These are phyloP conservation scores for Trichaptum fuscoviolaceum DNA, from an alignment of 768 basidiomycete genomes.

Conservation along the genomic window DNA sequence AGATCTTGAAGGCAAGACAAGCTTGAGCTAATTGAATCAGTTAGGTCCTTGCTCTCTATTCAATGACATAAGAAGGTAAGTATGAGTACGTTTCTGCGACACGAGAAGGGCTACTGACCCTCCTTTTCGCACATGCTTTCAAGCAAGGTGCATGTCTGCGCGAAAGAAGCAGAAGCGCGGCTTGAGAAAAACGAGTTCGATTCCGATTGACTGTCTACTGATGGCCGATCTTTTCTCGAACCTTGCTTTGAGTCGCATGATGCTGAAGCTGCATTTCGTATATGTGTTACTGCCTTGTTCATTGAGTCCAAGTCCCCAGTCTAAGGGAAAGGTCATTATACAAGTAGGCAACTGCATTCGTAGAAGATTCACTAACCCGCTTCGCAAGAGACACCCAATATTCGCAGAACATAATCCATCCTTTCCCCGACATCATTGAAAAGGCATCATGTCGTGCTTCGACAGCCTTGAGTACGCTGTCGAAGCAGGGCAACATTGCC, in stretches of 20 bases:
- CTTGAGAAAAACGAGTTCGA: background rate
- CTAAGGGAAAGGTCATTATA: background rate
- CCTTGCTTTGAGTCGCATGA: background rate
- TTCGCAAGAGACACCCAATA: conserved; percentile 67
- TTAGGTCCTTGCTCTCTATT: background rate
- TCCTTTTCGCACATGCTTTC: background rate
- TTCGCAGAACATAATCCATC: conserved; percentile 63
- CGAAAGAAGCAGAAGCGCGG: background rate
- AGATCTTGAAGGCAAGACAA: background rate
- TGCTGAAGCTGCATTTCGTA: background rate
- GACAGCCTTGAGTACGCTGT: conserved; percentile 36
- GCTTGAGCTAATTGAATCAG: background rate
- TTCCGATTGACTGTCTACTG: background rate
- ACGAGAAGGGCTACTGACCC: background rate
- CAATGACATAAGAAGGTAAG: background rate
- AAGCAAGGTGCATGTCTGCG: background rate
- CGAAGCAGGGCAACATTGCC: conserved; percentile 38
- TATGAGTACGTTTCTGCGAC: background rate
- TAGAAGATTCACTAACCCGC: conserved; percentile 36
- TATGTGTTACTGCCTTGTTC: background rate
- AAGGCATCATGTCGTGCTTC: conserved; percentile 31
- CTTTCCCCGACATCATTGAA: conserved; percentile 41
- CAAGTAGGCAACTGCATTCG: background rate
- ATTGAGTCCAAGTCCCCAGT: background rate
- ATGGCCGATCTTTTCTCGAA: background rate